A percentile compares a stretch with the other conserved stretches of the same genome.
Evolutionary conservation across 2,329 filamentous ascomycete species (phyloP).

Genomic region (Ophiostoma fasciatum): DNA sequence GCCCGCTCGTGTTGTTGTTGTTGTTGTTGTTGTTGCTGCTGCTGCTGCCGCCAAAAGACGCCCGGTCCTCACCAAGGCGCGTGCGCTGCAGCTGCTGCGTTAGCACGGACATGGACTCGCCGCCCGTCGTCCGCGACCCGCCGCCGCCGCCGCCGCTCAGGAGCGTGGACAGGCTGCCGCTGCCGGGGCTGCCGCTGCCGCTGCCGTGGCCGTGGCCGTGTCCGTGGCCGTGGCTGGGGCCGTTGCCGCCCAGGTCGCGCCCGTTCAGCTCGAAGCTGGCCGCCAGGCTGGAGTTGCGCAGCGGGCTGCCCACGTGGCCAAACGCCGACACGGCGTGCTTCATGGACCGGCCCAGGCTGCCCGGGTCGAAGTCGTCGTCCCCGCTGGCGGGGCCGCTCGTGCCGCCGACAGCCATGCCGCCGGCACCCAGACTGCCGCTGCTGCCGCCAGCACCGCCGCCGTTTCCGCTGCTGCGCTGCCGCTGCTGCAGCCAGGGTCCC

Average conservation of each 20-base stretch:
- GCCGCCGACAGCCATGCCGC: no score
- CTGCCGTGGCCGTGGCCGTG: slow-evolving; percentile 27
- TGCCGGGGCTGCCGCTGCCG: slow-evolving; percentile 16
- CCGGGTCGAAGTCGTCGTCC: slow-evolving; percentile 30
- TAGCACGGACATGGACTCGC: slow-evolving; percentile 41
- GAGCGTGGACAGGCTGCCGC: slow-evolving; percentile 9
- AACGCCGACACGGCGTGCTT: slow-evolving; percentile 40
- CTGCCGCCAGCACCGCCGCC: no score
- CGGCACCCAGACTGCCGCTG: no score
- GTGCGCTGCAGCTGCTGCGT: slow-evolving; percentile 49
- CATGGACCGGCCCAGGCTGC: slow-evolving; percentile 19
- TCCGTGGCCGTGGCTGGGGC: slow-evolving; percentile 21
- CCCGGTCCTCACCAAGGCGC: slow-evolving; percentile 33
- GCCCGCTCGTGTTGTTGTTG: background rate
- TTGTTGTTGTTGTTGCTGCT: no score
- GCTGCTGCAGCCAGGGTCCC: slow-evolving; percentile 34
- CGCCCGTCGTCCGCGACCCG: slow-evolving; percentile 17
- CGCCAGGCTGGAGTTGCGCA: slow-evolving; percentile 47
- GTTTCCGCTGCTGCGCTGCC: slow-evolving; percentile 1
- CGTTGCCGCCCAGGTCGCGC: slow-evolving; percentile 20
- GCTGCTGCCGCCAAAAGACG: no score
- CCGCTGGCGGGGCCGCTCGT: background rate
- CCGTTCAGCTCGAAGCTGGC: slow-evolving; percentile 24
- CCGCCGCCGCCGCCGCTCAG: background rate
- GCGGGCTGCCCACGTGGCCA: slow-evolving; percentile 50